A percentile compares a stretch with the other conserved stretches of the same genome.
phyloP scores from a whole-genome alignment of 2,329 filamentous ascomycete species.

The Hypoxylon sp. region DNA sequence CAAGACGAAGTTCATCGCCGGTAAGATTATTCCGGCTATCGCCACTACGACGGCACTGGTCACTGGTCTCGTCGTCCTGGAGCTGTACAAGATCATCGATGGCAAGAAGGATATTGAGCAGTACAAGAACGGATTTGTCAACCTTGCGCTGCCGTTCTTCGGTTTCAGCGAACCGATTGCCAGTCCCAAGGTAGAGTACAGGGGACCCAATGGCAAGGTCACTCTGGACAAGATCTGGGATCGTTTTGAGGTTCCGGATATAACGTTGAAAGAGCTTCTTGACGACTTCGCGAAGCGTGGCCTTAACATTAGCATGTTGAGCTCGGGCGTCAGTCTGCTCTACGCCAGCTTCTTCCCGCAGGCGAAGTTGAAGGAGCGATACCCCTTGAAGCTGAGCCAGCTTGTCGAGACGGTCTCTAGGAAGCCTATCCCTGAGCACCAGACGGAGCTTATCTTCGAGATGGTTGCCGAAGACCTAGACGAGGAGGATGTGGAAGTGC shows the following conservation, averaged over 20 bases:
- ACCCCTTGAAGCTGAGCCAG: constrained; percentile 86
- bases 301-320: constrained; percentile 89
- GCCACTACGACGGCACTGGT: constrained; percentile 96
- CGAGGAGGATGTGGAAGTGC: constrained; percentile 95
- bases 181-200: constrained; percentile 92
- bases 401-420: constrained; percentile 90
- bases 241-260: constrained; percentile 89
- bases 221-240: constrained; percentile 98
- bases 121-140: constrained; percentile 99
- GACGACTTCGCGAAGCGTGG: constrained; percentile 85
- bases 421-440: constrained; percentile 89
- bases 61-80: constrained; percentile 90
- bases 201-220: constrained; percentile 81
- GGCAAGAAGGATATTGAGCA: constrained; percentile 97
- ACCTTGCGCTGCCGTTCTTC: constrained; percentile 95
- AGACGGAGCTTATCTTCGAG: constrained; percentile 97
- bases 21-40: constrained; percentile 99
- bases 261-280: constrained; percentile 86
- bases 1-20: constrained; percentile 99
- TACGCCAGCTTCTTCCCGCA: constrained; percentile 94
- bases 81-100: constrained; percentile 96
- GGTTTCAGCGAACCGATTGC: constrained; percentile 97
- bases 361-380: constrained; percentile 82
- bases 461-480: constrained; percentile 90
- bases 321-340: constrained; percentile 94